Conservation (phyloP, 257 asterid species). For the Solanum neorickii region DNA sequence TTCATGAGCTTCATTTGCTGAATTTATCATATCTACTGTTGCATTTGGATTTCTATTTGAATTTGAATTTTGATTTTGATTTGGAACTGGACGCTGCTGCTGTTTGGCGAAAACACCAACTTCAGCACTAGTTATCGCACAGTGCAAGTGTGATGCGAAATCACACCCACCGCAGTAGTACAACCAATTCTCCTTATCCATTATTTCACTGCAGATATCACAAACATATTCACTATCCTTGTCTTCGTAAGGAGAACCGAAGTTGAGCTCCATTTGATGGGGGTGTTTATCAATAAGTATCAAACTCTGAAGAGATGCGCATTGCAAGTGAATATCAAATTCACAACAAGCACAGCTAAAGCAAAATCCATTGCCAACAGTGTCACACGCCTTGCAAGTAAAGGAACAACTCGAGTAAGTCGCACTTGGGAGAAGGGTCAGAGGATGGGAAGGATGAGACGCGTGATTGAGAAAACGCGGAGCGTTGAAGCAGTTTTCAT, state of each 20-base stretch:
- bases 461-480: conserved; percentile 25
- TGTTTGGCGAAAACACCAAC: background rate
- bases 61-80: background rate
- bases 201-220: background rate
- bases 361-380: conserved; percentile 7
- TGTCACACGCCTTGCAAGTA: conserved; percentile 15
- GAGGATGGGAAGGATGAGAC: conserved; percentile 16
- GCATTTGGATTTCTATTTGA: background rate
- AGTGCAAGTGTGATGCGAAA: conserved; percentile 8
- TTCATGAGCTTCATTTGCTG: conserved; percentile 1
- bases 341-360: conserved; percentile 22
- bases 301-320: background rate
- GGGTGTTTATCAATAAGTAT: background rate
- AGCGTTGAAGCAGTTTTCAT: conserved; percentile 14
- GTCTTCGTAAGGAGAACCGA: background rate
- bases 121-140: background rate
- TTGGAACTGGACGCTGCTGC: background rate
- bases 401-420: conserved; percentile 1
- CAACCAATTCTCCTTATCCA: conserved; percentile 4
- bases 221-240: background rate
- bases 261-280: conserved; percentile 4
- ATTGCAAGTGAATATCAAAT: conserved; percentile 19
- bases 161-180: conserved; percentile 16
- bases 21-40: background rate
- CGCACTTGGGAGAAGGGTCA: conserved; percentile 22